Conservation (phyloP, 345 rosid species). For the Arabis hirsuta region DNA sequence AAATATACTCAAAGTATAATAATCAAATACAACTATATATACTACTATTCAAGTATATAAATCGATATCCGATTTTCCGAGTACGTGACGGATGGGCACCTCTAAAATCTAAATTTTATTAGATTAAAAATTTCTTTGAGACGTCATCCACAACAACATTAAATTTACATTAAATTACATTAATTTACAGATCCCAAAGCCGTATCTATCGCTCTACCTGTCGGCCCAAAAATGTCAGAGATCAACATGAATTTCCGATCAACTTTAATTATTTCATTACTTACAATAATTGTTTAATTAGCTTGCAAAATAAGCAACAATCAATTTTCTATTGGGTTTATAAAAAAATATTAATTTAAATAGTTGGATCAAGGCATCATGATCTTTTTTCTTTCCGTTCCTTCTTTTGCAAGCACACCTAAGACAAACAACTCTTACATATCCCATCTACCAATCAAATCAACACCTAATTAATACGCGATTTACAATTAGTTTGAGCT, state of each 20-base stretch:
- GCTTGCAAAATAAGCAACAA: conserved; percentile 38
- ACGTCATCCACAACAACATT: conserved; percentile 39
- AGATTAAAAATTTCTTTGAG: conserved; percentile 14
- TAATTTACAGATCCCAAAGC: conserved; percentile 47
- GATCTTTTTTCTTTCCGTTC: conserved; percentile 18
- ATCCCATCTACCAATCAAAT: conserved; percentile 30
- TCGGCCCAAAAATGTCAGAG: conserved; percentile 41
- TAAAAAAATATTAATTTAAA: not conserved
- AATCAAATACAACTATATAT: not conserved
- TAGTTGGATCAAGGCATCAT: conserved; percentile 45
- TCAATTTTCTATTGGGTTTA: not conserved
- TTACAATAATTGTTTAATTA: conserved; percentile 26
- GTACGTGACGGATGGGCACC: conserved; percentile 33
- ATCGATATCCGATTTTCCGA: conserved; percentile 20
- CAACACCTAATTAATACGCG: conserved; percentile 27
- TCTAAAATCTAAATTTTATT: conserved; percentile 2
- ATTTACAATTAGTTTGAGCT: too few relatives aligned
- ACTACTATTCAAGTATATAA: not conserved
- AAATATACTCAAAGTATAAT: not conserved
- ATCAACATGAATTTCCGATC: conserved; percentile 47
- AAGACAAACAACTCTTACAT: conserved; percentile 25
- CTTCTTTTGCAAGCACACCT: conserved; percentile 31
- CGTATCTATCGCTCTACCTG: conserved; percentile 41
- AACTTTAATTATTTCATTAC: conserved; percentile 31
- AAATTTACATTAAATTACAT: conserved; percentile 17